Evolutionary conservation across 2,329 filamentous ascomycete genomes (phyloP).

Genomic region (Talaromyces funiculosus): DNA sequence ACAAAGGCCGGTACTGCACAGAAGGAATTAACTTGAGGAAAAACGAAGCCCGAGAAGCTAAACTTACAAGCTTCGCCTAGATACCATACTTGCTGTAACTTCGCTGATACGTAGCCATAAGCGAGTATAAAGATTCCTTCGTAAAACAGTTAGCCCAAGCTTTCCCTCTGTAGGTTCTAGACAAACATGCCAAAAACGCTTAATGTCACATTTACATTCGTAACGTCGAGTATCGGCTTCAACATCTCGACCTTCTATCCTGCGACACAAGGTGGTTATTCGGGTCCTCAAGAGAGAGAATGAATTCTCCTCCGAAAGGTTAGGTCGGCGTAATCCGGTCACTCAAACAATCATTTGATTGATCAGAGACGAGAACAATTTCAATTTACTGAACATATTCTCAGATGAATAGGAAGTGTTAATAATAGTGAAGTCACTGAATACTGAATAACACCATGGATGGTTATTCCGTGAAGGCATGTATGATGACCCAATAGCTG

Average conservation of each 20-base stretch:
- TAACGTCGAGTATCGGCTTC: slow-evolving; percentile 31
- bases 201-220: slow-evolving; percentile 30
- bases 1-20: slow-evolving; percentile 51
- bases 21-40: not conserved
- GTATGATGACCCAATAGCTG: not conserved
- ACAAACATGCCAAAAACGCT: slow-evolving; percentile 27
- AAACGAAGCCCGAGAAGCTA: too few species aligned
- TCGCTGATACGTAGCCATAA: slow-evolving; percentile 31
- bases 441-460: not conserved
- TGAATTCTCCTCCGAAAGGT: not conserved
- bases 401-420: not conserved
- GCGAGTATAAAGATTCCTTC: slow-evolving; percentile 30
- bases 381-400: not conserved
- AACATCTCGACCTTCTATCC: slow-evolving; percentile 23
- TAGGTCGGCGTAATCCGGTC: not conserved
- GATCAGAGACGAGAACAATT: not conserved
- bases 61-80: slow-evolving; percentile 36
- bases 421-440: not conserved
- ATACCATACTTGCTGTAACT: slow-evolving; percentile 36
- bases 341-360: not conserved
- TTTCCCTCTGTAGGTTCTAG: not conserved
- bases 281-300: not conserved
- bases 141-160: not conserved
- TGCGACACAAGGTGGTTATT: too few species aligned
- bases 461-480: not conserved